Conservation (phyloP, 257 asterid genomes). For the Scutellaria baicalensis region DNA sequence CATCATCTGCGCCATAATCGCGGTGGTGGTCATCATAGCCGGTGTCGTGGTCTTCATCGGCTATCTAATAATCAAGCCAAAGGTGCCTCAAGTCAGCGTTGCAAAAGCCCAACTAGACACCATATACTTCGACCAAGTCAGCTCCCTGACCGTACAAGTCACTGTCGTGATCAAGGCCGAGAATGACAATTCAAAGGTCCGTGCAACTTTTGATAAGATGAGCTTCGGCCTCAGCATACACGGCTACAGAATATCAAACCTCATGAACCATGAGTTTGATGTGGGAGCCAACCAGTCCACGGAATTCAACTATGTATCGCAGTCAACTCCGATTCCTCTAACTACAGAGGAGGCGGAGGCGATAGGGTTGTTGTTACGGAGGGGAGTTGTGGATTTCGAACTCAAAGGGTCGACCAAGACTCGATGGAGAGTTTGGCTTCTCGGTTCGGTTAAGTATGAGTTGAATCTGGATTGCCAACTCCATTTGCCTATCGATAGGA, state of each 20-base stretch:
- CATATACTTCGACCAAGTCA: constrained; percentile 47
- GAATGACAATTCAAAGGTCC: constrained; percentile 55
- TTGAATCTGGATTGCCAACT: constrained; percentile 57
- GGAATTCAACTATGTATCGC: constrained; percentile 35
- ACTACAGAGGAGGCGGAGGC: constrained; percentile 38
- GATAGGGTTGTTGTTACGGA: constrained; percentile 26
- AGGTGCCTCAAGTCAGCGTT: constrained; percentile 50
- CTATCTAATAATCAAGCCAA: constrained; percentile 54
- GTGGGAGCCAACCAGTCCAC: constrained; percentile 36
- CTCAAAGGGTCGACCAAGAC: constrained; percentile 58
- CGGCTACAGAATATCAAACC: constrained; percentile 33
- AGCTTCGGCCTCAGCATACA: constrained; percentile 37
- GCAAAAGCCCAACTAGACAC: constrained; percentile 49
- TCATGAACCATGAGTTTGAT: constrained; percentile 33
- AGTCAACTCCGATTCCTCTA: constrained; percentile 56
- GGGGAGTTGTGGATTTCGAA: constrained; percentile 26
- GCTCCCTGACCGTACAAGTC: constrained; percentile 41
- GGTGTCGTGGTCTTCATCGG: constrained; percentile 60
- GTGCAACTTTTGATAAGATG: constrained; percentile 40
- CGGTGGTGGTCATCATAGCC: constrained; percentile 51
- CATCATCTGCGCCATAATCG: constrained; percentile 51
- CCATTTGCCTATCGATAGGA: constrained; percentile 34
- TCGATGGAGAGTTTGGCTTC: constrained; percentile 57
- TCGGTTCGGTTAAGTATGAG: constrained; percentile 69
- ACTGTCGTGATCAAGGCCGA: constrained; percentile 39